phyloP scores from a whole-genome alignment of 352 stramenopile genomes.

The Saprolegnia parasitica region DNA sequence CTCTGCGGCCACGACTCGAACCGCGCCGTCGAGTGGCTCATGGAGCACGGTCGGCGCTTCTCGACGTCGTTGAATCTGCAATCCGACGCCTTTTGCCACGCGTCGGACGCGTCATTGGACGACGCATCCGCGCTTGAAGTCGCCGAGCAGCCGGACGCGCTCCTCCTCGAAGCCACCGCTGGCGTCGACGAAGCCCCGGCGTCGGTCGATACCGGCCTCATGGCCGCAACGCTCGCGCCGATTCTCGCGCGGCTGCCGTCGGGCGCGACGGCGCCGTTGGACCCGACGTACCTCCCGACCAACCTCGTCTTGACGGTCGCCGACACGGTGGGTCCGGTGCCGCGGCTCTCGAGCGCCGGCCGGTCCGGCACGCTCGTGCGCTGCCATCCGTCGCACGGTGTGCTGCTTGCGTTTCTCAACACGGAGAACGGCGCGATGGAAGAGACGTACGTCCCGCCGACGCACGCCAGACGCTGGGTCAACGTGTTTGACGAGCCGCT shows the following conservation, averaged over 20 bases:
- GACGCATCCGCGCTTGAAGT: slow-evolving; percentile 71
- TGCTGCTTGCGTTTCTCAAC: slow-evolving; percentile 80
- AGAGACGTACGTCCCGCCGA: slow-evolving; percentile 72
- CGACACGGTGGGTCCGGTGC: slow-evolving; percentile 58
- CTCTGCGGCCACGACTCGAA: slow-evolving; percentile 77
- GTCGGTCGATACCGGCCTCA: slow-evolving; percentile 56
- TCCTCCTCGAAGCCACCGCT: slow-evolving; percentile 39
- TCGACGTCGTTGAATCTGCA: slow-evolving; percentile 20
- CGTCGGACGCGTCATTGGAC: slow-evolving; percentile 37
- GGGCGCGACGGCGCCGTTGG: slow-evolving; percentile 61
- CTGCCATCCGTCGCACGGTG: slow-evolving; percentile 49
- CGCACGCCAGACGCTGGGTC: slow-evolving; percentile 68
- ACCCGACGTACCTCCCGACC: slow-evolving; percentile 62
- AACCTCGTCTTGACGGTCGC: slow-evolving; percentile 79
- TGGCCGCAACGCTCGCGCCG: slow-evolving; percentile 69
- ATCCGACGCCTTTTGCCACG: slow-evolving; percentile 15
- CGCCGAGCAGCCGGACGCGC: slow-evolving; percentile 61
- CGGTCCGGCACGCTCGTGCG: slow-evolving; percentile 64
- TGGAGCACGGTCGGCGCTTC: slow-evolving; percentile 60
- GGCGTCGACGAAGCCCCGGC: slow-evolving; percentile 24
- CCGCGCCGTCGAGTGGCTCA: slow-evolving; percentile 83
- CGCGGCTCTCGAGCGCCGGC: slow-evolving; percentile 55
- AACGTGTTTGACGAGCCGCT: slow-evolving; percentile 77
- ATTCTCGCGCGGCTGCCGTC: slow-evolving; percentile 51
- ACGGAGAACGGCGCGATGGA: slow-evolving; percentile 82